Conservation (phyloP, 2,329 filamentous ascomycete genomes). For the Sclerotinia borealis region DNA sequence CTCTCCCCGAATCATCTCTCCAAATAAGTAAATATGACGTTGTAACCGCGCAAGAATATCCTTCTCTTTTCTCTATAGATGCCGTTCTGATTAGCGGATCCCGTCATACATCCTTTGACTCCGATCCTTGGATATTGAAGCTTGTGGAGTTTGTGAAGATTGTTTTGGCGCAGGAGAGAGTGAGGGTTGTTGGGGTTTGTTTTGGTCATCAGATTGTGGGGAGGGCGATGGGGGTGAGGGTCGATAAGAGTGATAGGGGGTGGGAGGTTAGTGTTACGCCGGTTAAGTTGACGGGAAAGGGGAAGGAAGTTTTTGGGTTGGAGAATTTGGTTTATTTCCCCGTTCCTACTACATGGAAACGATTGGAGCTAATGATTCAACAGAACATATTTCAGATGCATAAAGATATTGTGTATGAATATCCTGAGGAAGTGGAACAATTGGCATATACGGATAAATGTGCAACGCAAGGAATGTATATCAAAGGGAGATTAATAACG, state of each 20-base stretch:
- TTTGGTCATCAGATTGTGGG: slow-evolving; percentile 85
- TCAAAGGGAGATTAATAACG: slow-evolving; percentile 59
- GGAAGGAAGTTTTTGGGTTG: slow-evolving; percentile 64
- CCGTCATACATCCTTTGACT: slow-evolving; percentile 68
- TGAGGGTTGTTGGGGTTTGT: slow-evolving; percentile 74
- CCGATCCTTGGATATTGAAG: slow-evolving; percentile 68
- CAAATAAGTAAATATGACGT: slow-evolving; percentile 58
- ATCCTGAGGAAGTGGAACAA: slow-evolving; percentile 54
- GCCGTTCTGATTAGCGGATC: slow-evolving; percentile 75
- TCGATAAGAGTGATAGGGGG: slow-evolving; percentile 59
- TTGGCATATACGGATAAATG: slow-evolving; percentile 63
- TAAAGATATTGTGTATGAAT: slow-evolving; percentile 63
- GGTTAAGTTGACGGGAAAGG: slow-evolving; percentile 60
- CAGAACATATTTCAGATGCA: slow-evolving; percentile 82
- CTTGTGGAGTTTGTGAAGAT: slow-evolving; percentile 62
- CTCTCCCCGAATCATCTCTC: slow-evolving; percentile 35
- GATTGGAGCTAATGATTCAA: background rate
- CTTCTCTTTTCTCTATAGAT: slow-evolving; percentile 67
- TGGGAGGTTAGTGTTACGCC: slow-evolving; percentile 79
- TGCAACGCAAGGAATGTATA: slow-evolving; percentile 74
- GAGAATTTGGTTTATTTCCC: slow-evolving; percentile 46
- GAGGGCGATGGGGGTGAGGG: slow-evolving; percentile 61
- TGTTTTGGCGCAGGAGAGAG: slow-evolving; percentile 53
- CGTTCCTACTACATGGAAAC: background rate
- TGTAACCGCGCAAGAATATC: slow-evolving; percentile 63